These are phyloP conservation scores for Volutella citrinella DNA, from an alignment of 2,329 filamentous ascomycete genomes.

Conservation along the genomic window DNA sequence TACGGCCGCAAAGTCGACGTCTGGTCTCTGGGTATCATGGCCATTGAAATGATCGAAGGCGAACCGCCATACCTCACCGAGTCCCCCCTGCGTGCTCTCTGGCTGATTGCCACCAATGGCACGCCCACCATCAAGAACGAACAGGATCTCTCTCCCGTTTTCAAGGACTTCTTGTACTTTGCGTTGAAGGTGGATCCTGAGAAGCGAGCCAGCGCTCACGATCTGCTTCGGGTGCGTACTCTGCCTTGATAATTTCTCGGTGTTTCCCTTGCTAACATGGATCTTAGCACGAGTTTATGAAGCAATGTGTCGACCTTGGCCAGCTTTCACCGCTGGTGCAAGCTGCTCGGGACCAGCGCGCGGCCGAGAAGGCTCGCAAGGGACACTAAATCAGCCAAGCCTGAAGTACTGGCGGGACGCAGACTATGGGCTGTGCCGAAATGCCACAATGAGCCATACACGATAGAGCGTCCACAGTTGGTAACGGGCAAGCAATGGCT, in stretches of 20 bases:
- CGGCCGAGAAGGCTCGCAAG: slow-evolving; percentile 78
- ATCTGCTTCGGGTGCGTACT: slow-evolving; percentile 77
- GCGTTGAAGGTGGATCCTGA: slow-evolving; percentile 96
- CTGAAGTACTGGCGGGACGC: too few relatives aligned
- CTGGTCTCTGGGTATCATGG: slow-evolving; percentile 98
- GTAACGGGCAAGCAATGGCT: slow-evolving; percentile 3
- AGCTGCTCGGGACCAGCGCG: slow-evolving; percentile 79
- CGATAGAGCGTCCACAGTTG: slow-evolving; percentile 2
- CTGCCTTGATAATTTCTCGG: slow-evolving; percentile 25
- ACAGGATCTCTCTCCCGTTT: slow-evolving; percentile 73
- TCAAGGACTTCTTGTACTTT: slow-evolving; percentile 88
- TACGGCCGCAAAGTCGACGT: slow-evolving; percentile 99
- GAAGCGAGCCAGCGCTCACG: slow-evolving; percentile 92
- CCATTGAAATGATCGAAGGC: slow-evolving; percentile 99
- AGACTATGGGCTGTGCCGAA: too few relatives aligned
- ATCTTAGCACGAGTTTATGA: slow-evolving; percentile 77
- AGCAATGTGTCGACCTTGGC: slow-evolving; percentile 66
- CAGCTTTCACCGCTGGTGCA: slow-evolving; percentile 84
- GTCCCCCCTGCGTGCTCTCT: slow-evolving; percentile 86
- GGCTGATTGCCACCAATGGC: slow-evolving; percentile 94
- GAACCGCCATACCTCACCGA: slow-evolving; percentile 97
- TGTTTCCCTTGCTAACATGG: slow-evolving; percentile 14
- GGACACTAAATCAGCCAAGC: slow-evolving; percentile 35
- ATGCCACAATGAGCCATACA: too few relatives aligned
- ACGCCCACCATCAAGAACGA: slow-evolving; percentile 95